phyloP scores from a whole-genome alignment of 768 basidiomycete species.

The Tulasnella sp. region DNA sequence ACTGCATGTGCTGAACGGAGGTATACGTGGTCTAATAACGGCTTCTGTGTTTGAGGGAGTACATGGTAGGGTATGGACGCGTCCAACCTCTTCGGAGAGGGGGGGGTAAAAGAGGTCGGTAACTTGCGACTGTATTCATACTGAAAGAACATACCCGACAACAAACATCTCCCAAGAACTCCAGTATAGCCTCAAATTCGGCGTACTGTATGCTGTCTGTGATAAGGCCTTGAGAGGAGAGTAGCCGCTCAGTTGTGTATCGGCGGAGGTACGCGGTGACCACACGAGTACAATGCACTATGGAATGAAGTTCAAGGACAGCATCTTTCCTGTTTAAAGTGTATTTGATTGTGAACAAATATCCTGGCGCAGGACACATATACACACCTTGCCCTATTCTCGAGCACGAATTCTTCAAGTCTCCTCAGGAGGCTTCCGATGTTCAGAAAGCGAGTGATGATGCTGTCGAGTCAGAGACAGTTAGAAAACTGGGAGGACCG shows the following conservation, averaged over 20 bases:
- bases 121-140: conserved; percentile 29
- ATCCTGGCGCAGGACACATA: neutral
- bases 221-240: conserved; percentile 26
- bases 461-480: conserved; percentile 38
- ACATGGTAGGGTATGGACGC: conserved; percentile 36
- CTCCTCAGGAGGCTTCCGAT: conserved; percentile 68
- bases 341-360: conserved; percentile 22
- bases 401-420: conserved; percentile 51
- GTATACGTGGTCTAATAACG: conserved; percentile 61
- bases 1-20: conserved; percentile 51
- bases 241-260: conserved; percentile 29
- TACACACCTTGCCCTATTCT: conserved; percentile 50
- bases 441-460: conserved; percentile 57
- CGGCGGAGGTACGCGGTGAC: conserved; percentile 49
- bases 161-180: conserved; percentile 55
- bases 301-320: conserved; percentile 53
- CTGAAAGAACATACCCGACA: conserved; percentile 45
- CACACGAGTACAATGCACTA: conserved; percentile 60
- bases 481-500: neutral
- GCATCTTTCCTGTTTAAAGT: conserved; percentile 37
- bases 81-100: neutral
- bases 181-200: conserved; percentile 47
- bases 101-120: neutral
- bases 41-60: conserved; percentile 46
- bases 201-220: conserved; percentile 49